Conservation (phyloP, 352 stramenopile species). For the Halophytophthora polymorphica region DNA sequence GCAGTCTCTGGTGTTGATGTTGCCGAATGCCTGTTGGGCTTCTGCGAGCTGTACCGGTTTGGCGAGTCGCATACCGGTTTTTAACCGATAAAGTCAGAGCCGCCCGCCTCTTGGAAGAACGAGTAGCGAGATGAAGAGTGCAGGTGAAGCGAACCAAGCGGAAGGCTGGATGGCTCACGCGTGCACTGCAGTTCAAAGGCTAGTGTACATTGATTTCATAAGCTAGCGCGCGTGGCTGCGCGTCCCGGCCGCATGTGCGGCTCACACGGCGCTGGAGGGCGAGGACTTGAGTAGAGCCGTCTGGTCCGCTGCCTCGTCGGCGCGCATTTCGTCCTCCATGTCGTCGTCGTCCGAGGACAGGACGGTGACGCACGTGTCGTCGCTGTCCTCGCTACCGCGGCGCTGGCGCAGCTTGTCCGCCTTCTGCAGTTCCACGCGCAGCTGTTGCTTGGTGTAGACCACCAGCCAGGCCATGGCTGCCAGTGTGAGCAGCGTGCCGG, state of each 20-base stretch:
- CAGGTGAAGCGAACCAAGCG: no score
- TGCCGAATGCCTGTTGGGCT: no score
- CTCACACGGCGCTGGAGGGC: slow-evolving; percentile 14
- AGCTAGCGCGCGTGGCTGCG: slow-evolving; percentile 15
- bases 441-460: slow-evolving; percentile 45
- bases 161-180: no score
- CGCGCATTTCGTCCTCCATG: background rate
- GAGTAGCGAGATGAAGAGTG: no score
- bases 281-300: slow-evolving; percentile 11
- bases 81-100: no score
- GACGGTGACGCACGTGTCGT: slow-evolving; percentile 30
- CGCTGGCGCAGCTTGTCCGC: slow-evolving; percentile 29
- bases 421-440: slow-evolving; percentile 31
- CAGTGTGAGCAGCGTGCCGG: slow-evolving; percentile 34
- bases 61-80: no score
- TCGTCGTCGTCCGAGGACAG: slow-evolving; percentile 26
- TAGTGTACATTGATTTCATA: no score
- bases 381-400: slow-evolving; percentile 18
- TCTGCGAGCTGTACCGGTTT: no score
- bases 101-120: no score
- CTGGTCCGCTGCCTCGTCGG: slow-evolving; percentile 14
- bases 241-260: no score
- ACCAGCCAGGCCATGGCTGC: slow-evolving; percentile 48
- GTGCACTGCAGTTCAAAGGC: no score
- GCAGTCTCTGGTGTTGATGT: background rate